phyloP scores from a whole-genome alignment of 352 stramenopile species.

The Phytopythium sindhum region DNA sequence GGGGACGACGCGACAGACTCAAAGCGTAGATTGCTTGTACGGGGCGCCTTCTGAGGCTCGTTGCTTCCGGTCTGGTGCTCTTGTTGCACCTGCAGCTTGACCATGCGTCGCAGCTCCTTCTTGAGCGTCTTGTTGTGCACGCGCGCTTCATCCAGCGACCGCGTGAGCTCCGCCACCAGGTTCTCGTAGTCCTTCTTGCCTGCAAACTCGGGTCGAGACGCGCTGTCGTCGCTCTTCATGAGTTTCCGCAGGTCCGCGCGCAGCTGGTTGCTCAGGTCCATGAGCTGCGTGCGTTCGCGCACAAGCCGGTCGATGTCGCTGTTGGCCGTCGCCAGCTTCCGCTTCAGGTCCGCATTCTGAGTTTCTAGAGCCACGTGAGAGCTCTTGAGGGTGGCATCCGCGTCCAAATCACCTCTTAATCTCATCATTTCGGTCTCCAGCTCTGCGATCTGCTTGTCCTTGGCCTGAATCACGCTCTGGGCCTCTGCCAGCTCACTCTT shows the following conservation, averaged over 20 bases:
- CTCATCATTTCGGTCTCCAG: slow-evolving; percentile 6
- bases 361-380: slow-evolving; percentile 21
- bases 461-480: slow-evolving; percentile 32
- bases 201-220: slow-evolving; percentile 33
- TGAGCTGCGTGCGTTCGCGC: slow-evolving; percentile 62
- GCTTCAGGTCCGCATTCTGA: slow-evolving; percentile 36
- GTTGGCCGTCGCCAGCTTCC: slow-evolving; percentile 41
- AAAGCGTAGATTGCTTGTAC: neutral
- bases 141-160: slow-evolving; percentile 61
- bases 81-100: slow-evolving; percentile 57
- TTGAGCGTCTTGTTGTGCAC: slow-evolving; percentile 82
- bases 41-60: neutral
- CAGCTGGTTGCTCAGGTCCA: slow-evolving; percentile 81
- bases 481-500: slow-evolving; percentile 44
- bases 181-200: slow-evolving; percentile 74
- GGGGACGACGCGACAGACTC: neutral
- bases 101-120: slow-evolving; percentile 71
- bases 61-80: slow-evolving; percentile 10
- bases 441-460: slow-evolving; percentile 38
- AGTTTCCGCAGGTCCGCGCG: slow-evolving; percentile 52
- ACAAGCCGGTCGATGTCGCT: slow-evolving; percentile 62
- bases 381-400: slow-evolving; percentile 13
- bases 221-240: slow-evolving; percentile 16
- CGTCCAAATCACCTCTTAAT: neutral
- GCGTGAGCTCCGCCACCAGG: slow-evolving; percentile 61